Evolutionary conservation across 139 green algal genomes (phyloP).

Genomic region (Closterium sp.): DNA sequence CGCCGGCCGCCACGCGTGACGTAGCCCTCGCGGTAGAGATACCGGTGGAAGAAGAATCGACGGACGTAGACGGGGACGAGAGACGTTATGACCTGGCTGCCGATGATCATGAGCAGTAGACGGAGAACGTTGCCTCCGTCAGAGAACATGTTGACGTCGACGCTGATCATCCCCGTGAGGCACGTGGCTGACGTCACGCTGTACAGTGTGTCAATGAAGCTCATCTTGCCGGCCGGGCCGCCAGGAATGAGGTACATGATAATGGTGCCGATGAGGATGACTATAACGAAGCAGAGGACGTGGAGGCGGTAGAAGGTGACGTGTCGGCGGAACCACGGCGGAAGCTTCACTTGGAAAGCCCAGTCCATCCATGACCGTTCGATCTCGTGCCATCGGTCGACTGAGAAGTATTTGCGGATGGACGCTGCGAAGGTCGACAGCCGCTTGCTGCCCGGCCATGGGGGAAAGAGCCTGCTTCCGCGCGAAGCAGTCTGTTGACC

Average conservation of each 20-base stretch:
- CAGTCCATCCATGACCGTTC: neutral
- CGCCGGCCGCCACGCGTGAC: neutral
- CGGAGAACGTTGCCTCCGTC: conserved; percentile 10
- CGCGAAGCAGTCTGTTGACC: neutral
- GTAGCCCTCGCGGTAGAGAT: conserved; percentile 3
- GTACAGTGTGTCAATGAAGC: conserved; percentile 42
- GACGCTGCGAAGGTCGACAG: neutral
- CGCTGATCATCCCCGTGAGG: conserved; percentile 11
- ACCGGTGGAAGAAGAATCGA: conserved; percentile 38
- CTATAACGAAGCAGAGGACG: conserved; percentile 24
- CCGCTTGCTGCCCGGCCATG: neutral
- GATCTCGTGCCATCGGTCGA: neutral
- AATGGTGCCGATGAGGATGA: conserved; percentile 31
- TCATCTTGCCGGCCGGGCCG: conserved; percentile 3
- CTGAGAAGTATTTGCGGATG: neutral
- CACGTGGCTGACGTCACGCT: neutral
- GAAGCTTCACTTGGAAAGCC: neutral
- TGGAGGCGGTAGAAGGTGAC: conserved; percentile 37
- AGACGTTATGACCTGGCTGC: conserved; percentile 40
- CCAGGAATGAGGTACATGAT: conserved; percentile 24
- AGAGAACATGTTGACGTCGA: conserved; percentile 30
- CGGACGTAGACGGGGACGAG: conserved; percentile 27
- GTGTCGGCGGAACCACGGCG: conserved; percentile 1
- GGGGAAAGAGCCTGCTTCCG: neutral
- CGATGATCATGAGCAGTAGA: conserved; percentile 22